Evolutionary conservation across 257 asterid genomes (phyloP).

Genomic region (Solanum virginianum): DNA sequence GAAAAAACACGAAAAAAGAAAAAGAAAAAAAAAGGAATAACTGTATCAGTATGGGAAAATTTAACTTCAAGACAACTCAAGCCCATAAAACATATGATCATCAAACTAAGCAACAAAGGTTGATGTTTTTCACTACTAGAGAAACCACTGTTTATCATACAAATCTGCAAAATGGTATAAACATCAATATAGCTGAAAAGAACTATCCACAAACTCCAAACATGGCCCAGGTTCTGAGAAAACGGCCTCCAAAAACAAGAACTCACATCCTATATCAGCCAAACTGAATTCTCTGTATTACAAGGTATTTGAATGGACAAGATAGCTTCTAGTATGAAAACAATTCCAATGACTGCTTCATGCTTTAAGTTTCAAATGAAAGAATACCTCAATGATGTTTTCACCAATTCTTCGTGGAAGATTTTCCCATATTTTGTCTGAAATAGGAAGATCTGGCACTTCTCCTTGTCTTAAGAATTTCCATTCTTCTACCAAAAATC

Average conservation of each 20-base stretch:
- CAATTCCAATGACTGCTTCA: neutral
- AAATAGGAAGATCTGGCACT: slow-evolving; percentile 28
- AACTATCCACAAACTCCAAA: neutral
- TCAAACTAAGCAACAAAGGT: neutral
- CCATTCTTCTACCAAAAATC: slow-evolving; percentile 84
- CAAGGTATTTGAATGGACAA: neutral
- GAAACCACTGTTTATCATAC: neutral
- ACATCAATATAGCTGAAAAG: neutral
- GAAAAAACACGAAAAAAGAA: neutral
- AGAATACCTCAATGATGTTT: slow-evolving; percentile 7
- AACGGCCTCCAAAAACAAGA: neutral
- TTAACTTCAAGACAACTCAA: neutral
- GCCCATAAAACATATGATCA: neutral
- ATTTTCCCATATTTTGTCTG: slow-evolving; percentile 50
- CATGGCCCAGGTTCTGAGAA: neutral
- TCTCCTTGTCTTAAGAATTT: slow-evolving; percentile 30
- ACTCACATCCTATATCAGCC: neutral
- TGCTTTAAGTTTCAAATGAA: neutral
- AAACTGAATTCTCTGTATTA: neutral
- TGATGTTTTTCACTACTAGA: neutral
- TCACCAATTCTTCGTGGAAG: slow-evolving; percentile 45
- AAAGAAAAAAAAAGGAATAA: neutral
- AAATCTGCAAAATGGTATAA: neutral
- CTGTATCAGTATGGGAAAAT: neutral
- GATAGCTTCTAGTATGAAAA: neutral